Conservation (phyloP, 2,329 filamentous ascomycete genomes). For the Botrytis squamosa region DNA sequence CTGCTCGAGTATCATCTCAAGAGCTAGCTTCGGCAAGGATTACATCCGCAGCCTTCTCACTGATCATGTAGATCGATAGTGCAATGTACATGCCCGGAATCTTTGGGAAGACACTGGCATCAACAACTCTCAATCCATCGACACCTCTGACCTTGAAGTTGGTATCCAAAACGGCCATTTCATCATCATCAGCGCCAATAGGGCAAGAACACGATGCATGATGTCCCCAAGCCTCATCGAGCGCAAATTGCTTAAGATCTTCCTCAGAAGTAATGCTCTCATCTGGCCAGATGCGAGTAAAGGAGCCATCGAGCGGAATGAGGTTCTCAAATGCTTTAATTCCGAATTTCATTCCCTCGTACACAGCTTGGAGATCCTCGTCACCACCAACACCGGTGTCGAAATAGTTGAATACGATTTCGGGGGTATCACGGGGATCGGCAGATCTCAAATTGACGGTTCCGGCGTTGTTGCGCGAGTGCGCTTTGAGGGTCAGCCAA, state of each 20-base stretch:
- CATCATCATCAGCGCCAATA: slow-evolving; percentile 49
- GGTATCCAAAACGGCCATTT: slow-evolving; percentile 46
- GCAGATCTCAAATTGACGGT: slow-evolving; percentile 59
- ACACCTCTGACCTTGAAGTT: slow-evolving; percentile 40
- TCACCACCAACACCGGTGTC: slow-evolving; percentile 24
- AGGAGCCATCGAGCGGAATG: slow-evolving; percentile 43
- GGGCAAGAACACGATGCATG: slow-evolving; percentile 55
- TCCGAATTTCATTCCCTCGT: slow-evolving; percentile 24
- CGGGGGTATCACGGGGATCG: slow-evolving; percentile 62
- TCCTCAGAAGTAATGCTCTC: slow-evolving; percentile 37
- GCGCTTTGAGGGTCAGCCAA: slow-evolving; percentile 48
- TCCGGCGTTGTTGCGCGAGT: slow-evolving; percentile 60
- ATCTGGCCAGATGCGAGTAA: slow-evolving; percentile 46
- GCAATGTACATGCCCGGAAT: slow-evolving; percentile 52
- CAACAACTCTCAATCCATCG: slow-evolving; percentile 53
- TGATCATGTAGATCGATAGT: slow-evolving; percentile 53
- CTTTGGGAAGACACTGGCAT: slow-evolving; percentile 56
- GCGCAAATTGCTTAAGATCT: slow-evolving; percentile 49
- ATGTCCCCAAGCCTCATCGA: slow-evolving; percentile 54
- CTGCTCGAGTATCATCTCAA: background rate
- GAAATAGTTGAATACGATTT: slow-evolving; percentile 63
- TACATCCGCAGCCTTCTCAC: slow-evolving; percentile 53
- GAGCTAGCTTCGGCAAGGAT: slow-evolving; percentile 17
- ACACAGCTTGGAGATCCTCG: slow-evolving; percentile 25
- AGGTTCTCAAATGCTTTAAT: slow-evolving; percentile 42